Base-by-base conservation (phyloP, 352 stramenopile species). In the Phytophthora megakarya region DNA sequence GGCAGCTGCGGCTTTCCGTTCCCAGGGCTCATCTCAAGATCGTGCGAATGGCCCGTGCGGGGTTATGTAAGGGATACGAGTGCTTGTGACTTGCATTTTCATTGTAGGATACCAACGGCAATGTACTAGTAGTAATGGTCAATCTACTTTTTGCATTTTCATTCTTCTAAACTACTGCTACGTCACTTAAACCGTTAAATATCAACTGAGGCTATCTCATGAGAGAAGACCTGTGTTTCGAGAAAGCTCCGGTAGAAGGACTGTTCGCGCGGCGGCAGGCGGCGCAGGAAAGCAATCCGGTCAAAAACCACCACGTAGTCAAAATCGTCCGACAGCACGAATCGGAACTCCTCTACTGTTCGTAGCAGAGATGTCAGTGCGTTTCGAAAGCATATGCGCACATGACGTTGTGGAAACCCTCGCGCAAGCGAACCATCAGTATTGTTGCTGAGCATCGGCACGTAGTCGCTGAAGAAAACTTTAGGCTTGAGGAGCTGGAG, bases 231-330 rank as follows among this genome's bases (percentile, higher is more conserved):
- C 67, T 95, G 86, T 32, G 86, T 95, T 71, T 95, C 86, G 5
- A 95, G 64, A 60, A 95, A 95, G 49, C 59, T 78, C 51, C 80
- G 81, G 60, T 85, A 95, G 51, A 95, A 95, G 8, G 61, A 67
- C 47, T 81, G 71, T 32, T 92, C 83, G n/a, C 70, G 60, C 5
- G 72, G 22, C 3, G 78, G 80, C 35, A 91, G 56, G n/a, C 62
- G 67, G 32, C 67, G 76, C 38, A 92, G 52, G 64, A 92, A 95
- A 5, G 76, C 80, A 11, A 88, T 68, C 25, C 80, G 84, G 52
- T 95, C 86, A 61, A 95, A 95, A 42, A 95, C 86, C 35, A 95
- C 86, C 23, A 92, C 84, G 45, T 84, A 91, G 70, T 95, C 86
- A 50, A 93, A 92, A 61, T 95, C 86, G 59, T 95, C 86, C 44